A percentile compares a stretch with the other conserved stretches of the same genome.
phyloP scores from a whole-genome alignment of 177 flowering plant genomes.

The Telopea speciosissima region DNA sequence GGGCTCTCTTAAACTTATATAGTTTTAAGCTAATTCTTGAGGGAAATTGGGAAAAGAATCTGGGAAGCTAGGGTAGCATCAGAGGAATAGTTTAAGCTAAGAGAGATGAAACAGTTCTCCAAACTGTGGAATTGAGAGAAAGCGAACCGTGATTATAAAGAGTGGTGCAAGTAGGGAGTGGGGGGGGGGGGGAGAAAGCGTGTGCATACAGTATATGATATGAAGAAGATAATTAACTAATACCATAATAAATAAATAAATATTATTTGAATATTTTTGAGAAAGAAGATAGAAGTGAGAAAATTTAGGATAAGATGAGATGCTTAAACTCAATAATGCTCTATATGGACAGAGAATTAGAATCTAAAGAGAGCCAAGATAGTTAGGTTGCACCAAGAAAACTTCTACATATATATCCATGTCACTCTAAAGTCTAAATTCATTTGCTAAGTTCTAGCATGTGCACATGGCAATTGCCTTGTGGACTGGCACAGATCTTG shows the following conservation, averaged over 20 bases:
- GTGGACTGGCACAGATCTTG: too few species aligned
- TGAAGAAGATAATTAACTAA: slow-evolving; percentile 30
- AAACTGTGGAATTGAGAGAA: not conserved
- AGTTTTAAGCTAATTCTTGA: too few species aligned
- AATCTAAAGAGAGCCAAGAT: slow-evolving; percentile 22
- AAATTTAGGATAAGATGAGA: slow-evolving; percentile 41
- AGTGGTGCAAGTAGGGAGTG: slow-evolving; percentile 12
- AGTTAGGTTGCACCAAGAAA: too few species aligned
- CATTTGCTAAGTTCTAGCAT: too few species aligned
- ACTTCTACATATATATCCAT: too few species aligned
- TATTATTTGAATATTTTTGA: slow-evolving; percentile 24
- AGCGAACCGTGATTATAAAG: slow-evolving; percentile 11
- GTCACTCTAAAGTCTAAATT: too few species aligned
- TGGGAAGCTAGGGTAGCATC: not conserved
- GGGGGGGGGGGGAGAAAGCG: slow-evolving; percentile 8
- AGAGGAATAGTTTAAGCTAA: too few species aligned
- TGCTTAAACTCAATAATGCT: slow-evolving; percentile 58
- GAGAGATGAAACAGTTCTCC: not conserved
- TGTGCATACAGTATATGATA: slow-evolving; percentile 12
- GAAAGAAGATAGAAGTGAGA: slow-evolving; percentile 25
- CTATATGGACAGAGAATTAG: slow-evolving; percentile 39
- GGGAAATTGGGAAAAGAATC: not conserved
- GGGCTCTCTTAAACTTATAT: too few species aligned
- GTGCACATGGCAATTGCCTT: too few species aligned
- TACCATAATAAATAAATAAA: slow-evolving; percentile 15